phyloP scores from a whole-genome alignment of 176 grass and related monocot species.

The Aegilops speltoides region DNA sequence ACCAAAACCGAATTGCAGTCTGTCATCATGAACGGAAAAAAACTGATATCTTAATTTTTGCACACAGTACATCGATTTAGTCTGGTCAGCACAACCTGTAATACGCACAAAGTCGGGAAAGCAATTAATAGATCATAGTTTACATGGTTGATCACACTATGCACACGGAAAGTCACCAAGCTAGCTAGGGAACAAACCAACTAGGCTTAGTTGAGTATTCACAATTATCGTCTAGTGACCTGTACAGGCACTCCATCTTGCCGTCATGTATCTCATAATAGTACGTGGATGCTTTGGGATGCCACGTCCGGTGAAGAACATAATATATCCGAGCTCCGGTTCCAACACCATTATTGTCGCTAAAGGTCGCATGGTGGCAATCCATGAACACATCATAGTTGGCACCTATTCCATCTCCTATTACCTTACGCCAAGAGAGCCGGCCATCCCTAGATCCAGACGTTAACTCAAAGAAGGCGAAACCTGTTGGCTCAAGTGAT shows the following conservation, averaged over 20 bases:
- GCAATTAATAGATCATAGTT: too few species aligned
- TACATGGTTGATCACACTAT: background rate
- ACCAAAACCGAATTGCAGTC: too few species aligned
- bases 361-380: background rate
- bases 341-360: background rate
- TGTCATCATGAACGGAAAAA: too few species aligned
- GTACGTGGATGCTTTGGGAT: background rate
- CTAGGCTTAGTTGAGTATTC: background rate
- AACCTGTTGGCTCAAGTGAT: background rate
- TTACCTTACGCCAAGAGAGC: background rate
- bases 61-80: too few species aligned
- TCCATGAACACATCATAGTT: background rate
- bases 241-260: background rate
- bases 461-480: background rate
- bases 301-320: background rate
- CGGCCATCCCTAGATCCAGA: too few species aligned
- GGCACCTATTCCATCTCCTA: background rate
- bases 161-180: background rate
- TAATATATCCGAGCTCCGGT: background rate
- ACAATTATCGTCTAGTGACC: background rate
- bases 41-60: too few species aligned
- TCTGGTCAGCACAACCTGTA: too few species aligned
- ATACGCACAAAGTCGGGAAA: too few species aligned
- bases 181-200: conserved; percentile 11
- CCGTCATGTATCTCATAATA: background rate